Conservation (phyloP, 768 basidiomycete genomes). For the Lactarius indigo region DNA sequence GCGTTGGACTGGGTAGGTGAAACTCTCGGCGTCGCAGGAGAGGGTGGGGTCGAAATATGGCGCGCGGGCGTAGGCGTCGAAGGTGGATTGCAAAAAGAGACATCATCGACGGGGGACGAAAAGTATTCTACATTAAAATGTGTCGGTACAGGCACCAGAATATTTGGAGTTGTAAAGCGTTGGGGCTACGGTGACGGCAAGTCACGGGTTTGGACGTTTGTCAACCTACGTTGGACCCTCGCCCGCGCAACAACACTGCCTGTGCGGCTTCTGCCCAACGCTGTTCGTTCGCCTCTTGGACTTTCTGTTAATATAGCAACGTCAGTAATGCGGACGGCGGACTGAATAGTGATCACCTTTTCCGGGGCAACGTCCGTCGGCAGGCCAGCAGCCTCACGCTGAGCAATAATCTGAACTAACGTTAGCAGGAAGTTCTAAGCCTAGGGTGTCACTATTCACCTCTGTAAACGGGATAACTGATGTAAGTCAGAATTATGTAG, state of each 20-base stretch:
- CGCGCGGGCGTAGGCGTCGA: conserved; percentile 29
- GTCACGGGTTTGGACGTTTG: not conserved
- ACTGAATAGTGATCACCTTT: conserved; percentile 7
- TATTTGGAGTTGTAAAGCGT: not conserved
- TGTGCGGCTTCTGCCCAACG: conserved; percentile 22
- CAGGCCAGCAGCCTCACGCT: conserved; percentile 19
- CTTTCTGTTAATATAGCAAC: conserved; percentile 9
- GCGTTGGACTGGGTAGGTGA: conserved; percentile 38
- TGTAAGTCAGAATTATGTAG: not conserved
- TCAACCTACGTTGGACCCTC: conserved; percentile 3
- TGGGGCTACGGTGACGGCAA: not conserved
- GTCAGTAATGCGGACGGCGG: not conserved
- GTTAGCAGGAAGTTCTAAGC: not conserved
- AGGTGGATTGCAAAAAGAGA: conserved; percentile 18
- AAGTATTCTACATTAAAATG: conserved; percentile 3
- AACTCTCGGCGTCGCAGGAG: conserved; percentile 29
- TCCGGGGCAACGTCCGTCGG: conserved; percentile 17
- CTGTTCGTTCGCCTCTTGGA: conserved; percentile 21
- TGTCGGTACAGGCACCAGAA: not conserved
- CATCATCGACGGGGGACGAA: not conserved
- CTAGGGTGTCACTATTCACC: not conserved
- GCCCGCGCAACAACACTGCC: conserved; percentile 10
- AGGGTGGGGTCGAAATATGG: conserved; percentile 33
- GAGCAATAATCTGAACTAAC: conserved; percentile 11
- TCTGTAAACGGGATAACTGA: not conserved